Base-by-base conservation (phyloP, 805 yeast genomes). In the Isabelozyma gotoi region DNA sequence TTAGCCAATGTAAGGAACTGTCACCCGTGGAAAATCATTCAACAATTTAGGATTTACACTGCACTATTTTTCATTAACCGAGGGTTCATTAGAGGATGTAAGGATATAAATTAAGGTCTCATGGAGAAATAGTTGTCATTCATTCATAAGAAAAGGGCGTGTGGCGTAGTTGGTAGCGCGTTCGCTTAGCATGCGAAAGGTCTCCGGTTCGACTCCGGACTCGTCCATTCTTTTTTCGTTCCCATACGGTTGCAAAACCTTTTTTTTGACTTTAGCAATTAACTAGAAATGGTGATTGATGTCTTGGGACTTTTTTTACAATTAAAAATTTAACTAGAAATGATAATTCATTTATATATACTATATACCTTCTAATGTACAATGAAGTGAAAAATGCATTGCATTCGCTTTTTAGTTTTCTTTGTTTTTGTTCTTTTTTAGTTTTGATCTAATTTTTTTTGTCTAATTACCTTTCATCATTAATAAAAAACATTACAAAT, bases 121-220 rank as follows among this genome's bases (percentile, higher is more conserved):
- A n/a, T n/a, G n/a, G n/a, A n/a, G n/a, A n/a, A n/a, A n/a, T n/a
- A n/a, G n/a, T n/a, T n/a, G n/a, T n/a, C n/a, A 24, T 1, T 3
- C 1, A 24, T 1, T 4, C 8, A 24, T 24, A 24, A 32, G 34
- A 35, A 35, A 35, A 29, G 64, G 73, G 73, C 73, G 73, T 68
- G 72, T 68, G 73, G 74, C 74, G 74, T 62, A 68, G 74, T 68
- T 68, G 73, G 73, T 68, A 68, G 73, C 73, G 73, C 73, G 73
- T 67, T 67, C 73, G 63, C 73, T 68, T 68, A 65, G 73, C 73
- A 68, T 68, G 74, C 65, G 73, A 67, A 68, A 68, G 73, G 74
- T 68, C 74, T 66, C 71, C 66, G 73, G 73, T 68, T 63, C 69
- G 68, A 63, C 63, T 63, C 68, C 66, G 61, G 65, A 60, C 67